Evolutionary conservation across 768 basidiomycete genomes (phyloP), one percentile per base, ranked within the genome.

Genomic region (Hypholoma fasciculare): DNA sequence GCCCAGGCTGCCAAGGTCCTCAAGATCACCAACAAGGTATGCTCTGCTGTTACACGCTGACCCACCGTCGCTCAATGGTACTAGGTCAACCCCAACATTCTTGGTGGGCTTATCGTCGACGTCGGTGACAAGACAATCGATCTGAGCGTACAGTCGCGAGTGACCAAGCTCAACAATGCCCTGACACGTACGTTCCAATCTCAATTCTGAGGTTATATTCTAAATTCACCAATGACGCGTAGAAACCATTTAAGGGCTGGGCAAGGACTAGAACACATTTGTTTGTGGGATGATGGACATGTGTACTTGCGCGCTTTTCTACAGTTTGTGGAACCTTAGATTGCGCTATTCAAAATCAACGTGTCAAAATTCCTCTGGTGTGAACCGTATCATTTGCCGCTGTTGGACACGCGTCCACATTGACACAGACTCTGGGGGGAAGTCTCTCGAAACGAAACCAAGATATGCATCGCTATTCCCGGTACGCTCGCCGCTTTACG

Each of bases 81-180:
- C 27, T 59, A 96, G 94, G 90, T 98, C 69, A 95, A 98, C 80
- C 87, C 94, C 44, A 77, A 85, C n/a, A 79, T 98, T 57, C 76
- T 98, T 61, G 97, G 96, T 57, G 97, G 97, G 51, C 73, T 98
- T 58, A 82, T 98, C 60, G 89, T 99, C 49, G 97, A 99, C 77
- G 94, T 99, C 69, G 96, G 95, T 62, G 97, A 98, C 81, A 96
- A 96, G 82, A 94, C 94, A 53, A 90, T 99, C 67, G 97, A 99
- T 77, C 83, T 98, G 58, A 96, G 93, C 65, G 95, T 96, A 56
- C 88, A 87, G 49, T 94, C 93, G 36, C 92, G 93, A 54, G 94
- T 98, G 67, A 96, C 88, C 72, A 96, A 95, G 76, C 85, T 98
- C 70, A 98, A 98, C 83, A 85, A 84, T 63, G 82, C 90, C 68